Base-by-base conservation (phyloP, 768 basidiomycete species). In the Saitozyma sp. region DNA sequence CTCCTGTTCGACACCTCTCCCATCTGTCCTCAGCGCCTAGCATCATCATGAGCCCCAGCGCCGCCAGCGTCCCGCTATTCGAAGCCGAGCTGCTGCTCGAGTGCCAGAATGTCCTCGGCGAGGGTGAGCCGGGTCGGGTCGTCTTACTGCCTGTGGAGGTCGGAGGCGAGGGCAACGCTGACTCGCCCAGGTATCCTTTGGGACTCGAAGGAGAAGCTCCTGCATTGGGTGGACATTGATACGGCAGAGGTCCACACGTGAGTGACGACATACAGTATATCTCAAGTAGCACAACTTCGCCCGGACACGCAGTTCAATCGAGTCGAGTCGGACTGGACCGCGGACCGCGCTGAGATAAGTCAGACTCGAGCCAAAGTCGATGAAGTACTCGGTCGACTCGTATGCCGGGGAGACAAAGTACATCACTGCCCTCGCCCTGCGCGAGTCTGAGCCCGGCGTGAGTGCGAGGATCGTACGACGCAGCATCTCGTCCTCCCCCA, bases 151-250 rank as follows among this genome's bases (percentile, higher is more conserved):
- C n/a, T n/a, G n/a, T n/a, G n/a, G n/a, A 51, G n/a, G 9, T 43
- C 42, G 6, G 14, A 11, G 19, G 39, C 29, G 29, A 6, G 14
- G 13, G 5, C n/a, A 39, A 49, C 20, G 29, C 17, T 59, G 17
- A 52, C 48, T 45, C 1, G 45, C 38, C 17, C 54, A 74, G 75
- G 77, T 54, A 68, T 71, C 16, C 53, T 78, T 3, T 78, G 77
- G 77, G 74, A 78, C 52, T 62, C 70, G 8, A 65, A 68, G 63
- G 69, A 65, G 37, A 60, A 73, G 20, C 59, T 78, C 0, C 56
- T 75, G 0, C 71, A 77, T 55, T 78, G 75, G 75, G 70, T 78
- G 7, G 77, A 78, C 54, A 73, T 78, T 52, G 58, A 64, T 11
- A 48, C 59, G 8, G 56, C 70, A 1, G 54, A 69, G 41, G 58